Percentiles rank a stretch among this genome's conserved stretches.
phyloP scores from a whole-genome alignment of 345 rosid genomes.

The Combretum micranthum region DNA sequence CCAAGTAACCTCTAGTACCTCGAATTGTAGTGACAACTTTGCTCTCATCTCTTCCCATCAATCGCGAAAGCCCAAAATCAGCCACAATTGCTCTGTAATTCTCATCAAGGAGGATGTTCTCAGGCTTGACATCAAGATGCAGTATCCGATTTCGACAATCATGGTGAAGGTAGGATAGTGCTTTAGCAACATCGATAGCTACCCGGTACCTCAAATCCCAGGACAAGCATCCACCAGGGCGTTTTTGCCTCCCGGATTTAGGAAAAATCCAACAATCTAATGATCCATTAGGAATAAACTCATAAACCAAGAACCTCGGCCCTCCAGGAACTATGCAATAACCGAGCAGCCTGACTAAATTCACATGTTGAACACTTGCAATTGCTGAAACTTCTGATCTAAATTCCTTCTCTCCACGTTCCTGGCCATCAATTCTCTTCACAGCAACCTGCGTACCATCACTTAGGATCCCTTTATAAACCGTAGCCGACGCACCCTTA shows the following conservation, averaged over 20 bases:
- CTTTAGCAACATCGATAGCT: conserved; percentile 62
- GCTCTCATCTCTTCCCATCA: conserved; percentile 56
- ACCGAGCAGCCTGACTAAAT: conserved; percentile 56
- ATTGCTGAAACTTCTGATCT: conserved; percentile 67
- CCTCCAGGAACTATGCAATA: conserved; percentile 32
- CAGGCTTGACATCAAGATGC: conserved; percentile 67
- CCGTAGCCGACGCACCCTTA: conserved; percentile 54
- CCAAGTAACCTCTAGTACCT: conserved; percentile 64
- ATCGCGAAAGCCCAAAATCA: conserved; percentile 67
- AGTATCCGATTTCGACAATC: conserved; percentile 61
- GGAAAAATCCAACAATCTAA: conserved; percentile 63
- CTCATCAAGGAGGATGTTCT: conserved; percentile 58
- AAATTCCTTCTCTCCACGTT: conserved; percentile 55
- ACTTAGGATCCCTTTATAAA: conserved; percentile 50
- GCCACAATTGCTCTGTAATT: conserved; percentile 41
- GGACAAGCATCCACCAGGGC: conserved; percentile 50
- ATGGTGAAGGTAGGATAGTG: conserved; percentile 61
- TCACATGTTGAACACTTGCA: conserved; percentile 62
- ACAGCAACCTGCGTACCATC: conserved; percentile 62
- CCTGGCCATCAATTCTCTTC: conserved; percentile 54
- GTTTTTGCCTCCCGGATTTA: conserved; percentile 9
- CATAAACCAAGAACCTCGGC: conserved; percentile 50
- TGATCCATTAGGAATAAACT: conserved; percentile 57
- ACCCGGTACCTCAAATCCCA: conserved; percentile 60
- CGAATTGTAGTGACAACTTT: conserved; percentile 48